These are phyloP conservation scores for Teunomyces cretensis DNA, from an alignment of 805 yeast species.

Conservation along the genomic window DNA sequence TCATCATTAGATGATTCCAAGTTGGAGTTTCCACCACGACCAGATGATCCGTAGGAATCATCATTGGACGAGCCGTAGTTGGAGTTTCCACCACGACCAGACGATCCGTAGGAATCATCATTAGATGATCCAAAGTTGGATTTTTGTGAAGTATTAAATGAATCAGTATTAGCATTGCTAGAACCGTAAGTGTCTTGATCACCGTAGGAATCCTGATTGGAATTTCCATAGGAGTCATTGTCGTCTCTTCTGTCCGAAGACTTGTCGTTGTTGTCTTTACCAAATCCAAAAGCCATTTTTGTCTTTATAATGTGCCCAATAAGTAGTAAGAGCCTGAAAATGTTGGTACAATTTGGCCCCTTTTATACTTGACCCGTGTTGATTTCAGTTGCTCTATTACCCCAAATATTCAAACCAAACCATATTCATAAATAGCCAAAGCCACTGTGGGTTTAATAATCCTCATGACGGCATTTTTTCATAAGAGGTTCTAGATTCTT, in stretches of 20 bases:
- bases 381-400: background rate
- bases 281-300: slow-evolving; percentile 36
- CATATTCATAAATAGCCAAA: too few species aligned
- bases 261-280: slow-evolving; percentile 20
- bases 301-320: background rate
- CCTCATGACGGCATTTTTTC: too few species aligned
- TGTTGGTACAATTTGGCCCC: background rate
- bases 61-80: slow-evolving; percentile 17
- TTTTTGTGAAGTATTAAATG: slow-evolving; percentile 21
- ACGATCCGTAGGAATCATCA: slow-evolving; percentile 29
- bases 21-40: slow-evolving; percentile 9
- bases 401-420: background rate
- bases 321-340: too few species aligned
- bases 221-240: slow-evolving; percentile 16
- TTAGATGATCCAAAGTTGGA: slow-evolving; percentile 17
- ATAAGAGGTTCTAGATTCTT: too few species aligned
- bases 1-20: slow-evolving; percentile 21
- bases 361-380: background rate
- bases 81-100: slow-evolving; percentile 8
- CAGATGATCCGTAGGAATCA: slow-evolving; percentile 11
- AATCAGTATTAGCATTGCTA: slow-evolving; percentile 12
- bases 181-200: slow-evolving; percentile 24
- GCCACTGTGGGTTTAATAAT: too few species aligned
- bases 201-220: slow-evolving; percentile 19
- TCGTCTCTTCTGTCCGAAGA: slow-evolving; percentile 8